Conservation (phyloP, 768 basidiomycete species). For the Boletus subcaerulescens region DNA sequence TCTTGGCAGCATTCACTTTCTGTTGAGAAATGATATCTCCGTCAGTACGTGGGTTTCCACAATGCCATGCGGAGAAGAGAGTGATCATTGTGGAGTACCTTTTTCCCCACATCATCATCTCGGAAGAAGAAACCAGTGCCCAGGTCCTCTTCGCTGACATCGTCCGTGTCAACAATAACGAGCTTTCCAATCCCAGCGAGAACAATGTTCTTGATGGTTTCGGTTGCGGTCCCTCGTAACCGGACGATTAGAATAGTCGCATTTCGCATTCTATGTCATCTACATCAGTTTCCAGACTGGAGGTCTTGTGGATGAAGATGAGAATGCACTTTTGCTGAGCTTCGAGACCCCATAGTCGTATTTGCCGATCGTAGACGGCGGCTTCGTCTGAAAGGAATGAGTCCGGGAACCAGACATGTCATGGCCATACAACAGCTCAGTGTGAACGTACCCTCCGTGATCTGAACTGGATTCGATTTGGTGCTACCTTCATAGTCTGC, state of each 20-base stretch:
- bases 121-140: slow-evolving; percentile 92
- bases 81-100: slow-evolving; percentile 45
- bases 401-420: neutral
- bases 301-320: neutral
- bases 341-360: slow-evolving; percentile 96
- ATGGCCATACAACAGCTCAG: neutral
- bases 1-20: slow-evolving; percentile 83
- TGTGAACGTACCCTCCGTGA: slow-evolving; percentile 61
- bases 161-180: slow-evolving; percentile 75
- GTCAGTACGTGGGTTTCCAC: slow-evolving; percentile 39
- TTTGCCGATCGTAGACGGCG: slow-evolving; percentile 95
- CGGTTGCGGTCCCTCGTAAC: slow-evolving; percentile 82
- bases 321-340: slow-evolving; percentile 83
- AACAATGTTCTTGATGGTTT: slow-evolving; percentile 96
- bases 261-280: slow-evolving; percentile 75
- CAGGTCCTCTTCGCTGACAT: slow-evolving; percentile 81
- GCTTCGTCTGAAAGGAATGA: slow-evolving; percentile 46
- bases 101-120: slow-evolving; percentile 88
- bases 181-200: slow-evolving; percentile 92
- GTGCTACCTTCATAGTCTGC: slow-evolving; percentile 27
- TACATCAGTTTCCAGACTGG: slow-evolving; percentile 7
- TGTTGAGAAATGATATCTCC: slow-evolving; percentile 32
- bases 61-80: too few relatives aligned
- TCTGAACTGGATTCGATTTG: slow-evolving; percentile 41
- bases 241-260: slow-evolving; percentile 84